These are phyloP conservation scores for Trapa incisa DNA, from an alignment of 345 rosid species.

Conservation along the genomic window DNA sequence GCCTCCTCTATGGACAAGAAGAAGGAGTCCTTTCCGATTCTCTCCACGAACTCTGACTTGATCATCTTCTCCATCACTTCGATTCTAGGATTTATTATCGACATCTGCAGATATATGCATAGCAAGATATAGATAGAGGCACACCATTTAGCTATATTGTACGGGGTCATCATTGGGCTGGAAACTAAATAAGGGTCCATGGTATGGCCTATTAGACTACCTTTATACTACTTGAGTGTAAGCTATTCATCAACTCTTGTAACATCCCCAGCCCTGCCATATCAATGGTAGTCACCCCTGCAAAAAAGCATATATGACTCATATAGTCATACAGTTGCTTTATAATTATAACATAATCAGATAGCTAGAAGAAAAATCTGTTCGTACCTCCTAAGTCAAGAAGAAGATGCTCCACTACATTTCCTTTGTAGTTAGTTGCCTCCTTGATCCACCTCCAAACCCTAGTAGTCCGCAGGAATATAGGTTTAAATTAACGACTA, in stretches of 20 bases:
- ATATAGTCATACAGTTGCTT: too few relatives aligned
- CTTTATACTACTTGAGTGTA: conserved; percentile 30
- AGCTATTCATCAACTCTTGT: conserved; percentile 38
- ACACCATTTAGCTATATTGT: background rate
- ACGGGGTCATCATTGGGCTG: background rate
- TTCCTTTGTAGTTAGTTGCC: conserved; percentile 22
- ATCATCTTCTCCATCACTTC: conserved; percentile 81
- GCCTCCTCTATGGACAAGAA: conserved; percentile 63
- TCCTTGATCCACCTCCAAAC: conserved; percentile 55
- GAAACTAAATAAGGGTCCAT: background rate
- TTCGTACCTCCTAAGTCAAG: conserved; percentile 55
- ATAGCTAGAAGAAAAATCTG: background rate
- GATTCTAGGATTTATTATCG: conserved; percentile 56
- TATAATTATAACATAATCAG: background rate
- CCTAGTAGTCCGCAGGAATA: conserved; percentile 15
- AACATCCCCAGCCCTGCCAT: conserved; percentile 63
- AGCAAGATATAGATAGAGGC: too few relatives aligned
- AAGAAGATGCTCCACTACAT: conserved; percentile 41
- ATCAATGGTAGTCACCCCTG: conserved; percentile 68
- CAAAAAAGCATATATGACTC: background rate
- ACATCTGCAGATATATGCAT: conserved; percentile 27
- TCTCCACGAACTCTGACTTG: conserved; percentile 39
- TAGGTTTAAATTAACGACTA: too few relatives aligned
- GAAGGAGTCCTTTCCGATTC: conserved; percentile 43
- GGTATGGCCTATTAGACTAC: conserved; percentile 16